Evolutionary conservation across 176 grass and related monocot genomes (phyloP).

Genomic region (Carex cristatella): DNA sequence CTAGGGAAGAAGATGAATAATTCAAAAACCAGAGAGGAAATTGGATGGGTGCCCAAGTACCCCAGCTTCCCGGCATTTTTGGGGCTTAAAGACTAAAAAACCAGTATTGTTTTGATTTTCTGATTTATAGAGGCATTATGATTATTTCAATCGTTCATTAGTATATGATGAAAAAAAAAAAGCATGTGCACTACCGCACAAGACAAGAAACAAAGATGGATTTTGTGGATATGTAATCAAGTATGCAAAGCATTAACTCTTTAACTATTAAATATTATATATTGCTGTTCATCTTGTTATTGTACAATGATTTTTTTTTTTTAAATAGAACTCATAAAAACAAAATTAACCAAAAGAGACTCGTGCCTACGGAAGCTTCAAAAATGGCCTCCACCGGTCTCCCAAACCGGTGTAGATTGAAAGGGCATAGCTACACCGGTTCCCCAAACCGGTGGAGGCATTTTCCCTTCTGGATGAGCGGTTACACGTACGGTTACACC

Average conservation of each 20-base stretch:
- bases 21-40: conserved; percentile 55
- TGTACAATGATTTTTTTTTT: neutral
- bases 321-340: too few relatives aligned
- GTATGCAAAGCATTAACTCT: neutral
- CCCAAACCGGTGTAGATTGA: too few relatives aligned
- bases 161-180: neutral
- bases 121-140: neutral
- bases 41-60: conserved; percentile 67
- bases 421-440: too few relatives aligned
- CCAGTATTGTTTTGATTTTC: neutral
- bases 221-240: neutral
- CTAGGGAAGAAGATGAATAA: conserved; percentile 88
- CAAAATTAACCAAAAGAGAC: too few relatives aligned
- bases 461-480: too few relatives aligned
- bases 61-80: conserved; percentile 65
- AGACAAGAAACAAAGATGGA: neutral
- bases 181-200: too few relatives aligned
- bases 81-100: conserved; percentile 30
- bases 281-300: neutral
- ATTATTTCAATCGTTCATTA: neutral
- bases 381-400: too few relatives aligned
- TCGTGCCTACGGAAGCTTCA: too few relatives aligned
- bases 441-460: too few relatives aligned
- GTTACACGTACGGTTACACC: too few relatives aligned
- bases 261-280: neutral